phyloP scores from a whole-genome alignment of 225 moss, liverwort and hornwort species.

The Rhytidiadelphus loreus region DNA sequence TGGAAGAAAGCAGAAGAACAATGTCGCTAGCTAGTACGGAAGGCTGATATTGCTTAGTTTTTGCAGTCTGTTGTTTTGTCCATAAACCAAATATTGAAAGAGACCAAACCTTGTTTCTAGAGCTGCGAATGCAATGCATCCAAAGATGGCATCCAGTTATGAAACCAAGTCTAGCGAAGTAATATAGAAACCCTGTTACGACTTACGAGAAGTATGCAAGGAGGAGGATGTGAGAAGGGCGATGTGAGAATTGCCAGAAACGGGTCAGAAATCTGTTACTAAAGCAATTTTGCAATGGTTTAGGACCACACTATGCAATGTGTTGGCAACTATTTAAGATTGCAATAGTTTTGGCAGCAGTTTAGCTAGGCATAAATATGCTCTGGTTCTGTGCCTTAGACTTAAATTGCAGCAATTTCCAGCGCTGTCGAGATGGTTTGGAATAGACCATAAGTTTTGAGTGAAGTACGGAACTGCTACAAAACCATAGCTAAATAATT shows the following conservation, averaged over 20 bases:
- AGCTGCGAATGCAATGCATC: neutral
- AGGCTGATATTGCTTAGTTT: neutral
- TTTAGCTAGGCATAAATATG: neutral
- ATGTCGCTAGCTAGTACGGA: neutral
- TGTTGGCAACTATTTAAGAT: neutral
- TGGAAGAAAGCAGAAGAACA: neutral
- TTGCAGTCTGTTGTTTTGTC: neutral
- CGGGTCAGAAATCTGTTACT: neutral
- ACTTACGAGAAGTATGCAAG: neutral
- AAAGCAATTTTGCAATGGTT: neutral
- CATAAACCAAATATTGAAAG: neutral
- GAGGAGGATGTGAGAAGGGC: neutral
- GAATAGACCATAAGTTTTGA: neutral
- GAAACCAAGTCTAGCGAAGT: neutral
- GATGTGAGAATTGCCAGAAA: neutral
- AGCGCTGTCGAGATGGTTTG: neutral
- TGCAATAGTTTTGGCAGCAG: neutral
- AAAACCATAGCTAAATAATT: neutral
- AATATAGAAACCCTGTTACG: neutral
- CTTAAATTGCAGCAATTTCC: neutral
- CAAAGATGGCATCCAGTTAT: neutral
- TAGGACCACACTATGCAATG: neutral
- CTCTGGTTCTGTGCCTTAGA: neutral
- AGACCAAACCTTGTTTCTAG: neutral
- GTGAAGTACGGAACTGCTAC: neutral